A percentile compares a stretch with the other conserved stretches of the same genome.
Evolutionary conservation across 768 basidiomycete species (phyloP).

Genomic region (Gloeophyllum trabeum): DNA sequence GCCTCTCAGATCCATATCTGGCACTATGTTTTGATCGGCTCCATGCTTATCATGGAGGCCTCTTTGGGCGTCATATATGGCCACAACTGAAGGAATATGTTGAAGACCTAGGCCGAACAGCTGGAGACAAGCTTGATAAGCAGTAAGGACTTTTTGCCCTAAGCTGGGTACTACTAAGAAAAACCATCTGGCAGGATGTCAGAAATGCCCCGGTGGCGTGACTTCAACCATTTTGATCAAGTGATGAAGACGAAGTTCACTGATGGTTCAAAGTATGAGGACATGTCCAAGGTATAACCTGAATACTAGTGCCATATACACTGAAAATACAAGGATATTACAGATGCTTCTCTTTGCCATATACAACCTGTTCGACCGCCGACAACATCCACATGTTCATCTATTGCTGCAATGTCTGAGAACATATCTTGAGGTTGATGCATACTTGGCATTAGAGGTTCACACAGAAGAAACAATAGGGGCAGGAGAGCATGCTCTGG

Average conservation of each 20-base stretch:
- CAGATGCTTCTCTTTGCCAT: constrained; percentile 19
- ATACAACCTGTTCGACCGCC: constrained; percentile 12
- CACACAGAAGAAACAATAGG: constrained; percentile 18
- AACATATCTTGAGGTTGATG: constrained; percentile 19
- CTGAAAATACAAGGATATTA: not conserved
- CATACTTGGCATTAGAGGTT: constrained; percentile 18
- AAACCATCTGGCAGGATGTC: constrained; percentile 14
- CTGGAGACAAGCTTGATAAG: constrained; percentile 7
- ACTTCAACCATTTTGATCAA: constrained; percentile 20
- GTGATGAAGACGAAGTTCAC: constrained; percentile 17
- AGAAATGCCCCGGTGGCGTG: constrained; percentile 18
- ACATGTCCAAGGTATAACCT: constrained; percentile 21
- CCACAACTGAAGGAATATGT: constrained; percentile 13
- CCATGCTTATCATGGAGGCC: constrained; percentile 22
- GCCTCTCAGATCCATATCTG: constrained; percentile 19
- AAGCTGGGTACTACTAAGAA: not conserved
- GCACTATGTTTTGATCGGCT: constrained; percentile 27
- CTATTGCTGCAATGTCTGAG: constrained; percentile 16
- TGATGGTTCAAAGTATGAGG: constrained; percentile 24
- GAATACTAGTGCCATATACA: not conserved
- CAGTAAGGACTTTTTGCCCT: constrained; percentile 13
- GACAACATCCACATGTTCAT: constrained; percentile 10
- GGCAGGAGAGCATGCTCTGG: constrained; percentile 10
- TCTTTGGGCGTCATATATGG: constrained; percentile 22
- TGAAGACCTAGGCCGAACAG: constrained; percentile 5